Base-by-base conservation (phyloP, 768 basidiomycete genomes). In the Tylopilus sp. region DNA sequence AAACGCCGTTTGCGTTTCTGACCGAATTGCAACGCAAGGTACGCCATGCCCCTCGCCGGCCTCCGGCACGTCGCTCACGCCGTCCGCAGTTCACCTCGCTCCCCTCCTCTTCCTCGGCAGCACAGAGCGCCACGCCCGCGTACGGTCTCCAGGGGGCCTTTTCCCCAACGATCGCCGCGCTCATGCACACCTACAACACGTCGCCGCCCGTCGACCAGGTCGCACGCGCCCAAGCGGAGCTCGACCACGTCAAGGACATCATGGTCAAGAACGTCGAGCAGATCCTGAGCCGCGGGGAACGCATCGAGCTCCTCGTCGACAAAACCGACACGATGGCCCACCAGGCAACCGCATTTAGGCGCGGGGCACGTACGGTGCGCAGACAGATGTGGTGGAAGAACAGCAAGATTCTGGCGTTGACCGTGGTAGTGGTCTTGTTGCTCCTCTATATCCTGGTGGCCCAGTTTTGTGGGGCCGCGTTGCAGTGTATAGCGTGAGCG, bases 181-280 rank as follows among this genome's bases (percentile, higher is more conserved):
- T 96, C 51, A 82, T 96, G 85, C 80, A 90, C 63, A 84, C 86
- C 45, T 99, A 91, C 76, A 93, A 92, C 64, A 93, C 92, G 28
- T 73, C 83, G 10, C 94, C 95, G 16, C 94, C 92, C 33, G 71
- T 78, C 9, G 97, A 99, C 68, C 92, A 95, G 56, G 83, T 98
- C 52, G 76, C 86, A 19, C 89, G 92, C 56, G 96, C 96, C 6
- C 94, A 94, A 66, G 80, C 81, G 6, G 94, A 98, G 69, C 78
- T 93, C 37, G 83, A 84, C 55, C 89, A 92, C 60, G 90, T 97
- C 43, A 98, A 97, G 69, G 87, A 94, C 63, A 92, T 97, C 72
- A 96, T 97, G 94, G 95, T 98, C 46, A 91, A 98, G 71, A 98
- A 98, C 68, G 95, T 98, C 58, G 93, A 98, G 72, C 90, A 94